Evolutionary conservation across 345 rosid species (phyloP), one percentile per base, ranked within the genome.

Genomic region (Passiflora organensis): DNA sequence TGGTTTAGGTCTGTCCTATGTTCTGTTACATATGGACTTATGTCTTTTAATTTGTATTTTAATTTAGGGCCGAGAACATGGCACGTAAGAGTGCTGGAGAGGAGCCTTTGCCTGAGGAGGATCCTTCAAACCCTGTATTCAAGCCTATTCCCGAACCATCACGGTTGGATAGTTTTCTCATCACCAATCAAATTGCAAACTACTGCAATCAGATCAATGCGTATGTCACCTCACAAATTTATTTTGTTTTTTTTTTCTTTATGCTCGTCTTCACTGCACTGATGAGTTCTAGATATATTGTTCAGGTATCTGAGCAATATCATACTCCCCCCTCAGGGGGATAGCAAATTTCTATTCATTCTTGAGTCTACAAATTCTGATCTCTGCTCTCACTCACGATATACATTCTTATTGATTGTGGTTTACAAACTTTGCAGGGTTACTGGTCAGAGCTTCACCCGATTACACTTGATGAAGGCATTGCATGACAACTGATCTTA

Each of bases 151-250:
- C 86, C 32, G 99, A 94, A 63, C 99, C 99, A 41, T 76, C 99
- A 14, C 89, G 95, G 34, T 69, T 94, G 76, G 99, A 87, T 72
- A 85, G 96, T 77, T 94, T 94, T 68, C 97, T 94, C 32, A 72
- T 87, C 66, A 79, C 97, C 63, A 94, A 94, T 76, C 97, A 86
- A 67, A 80, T 89, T 51, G 53, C 95, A 43, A 89, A 89, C 76
- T 89, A 83, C 61, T 94, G 99, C 82, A 89, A 80, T 80, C 99
- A 94, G 78, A 83, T 94, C 72, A 94, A 94, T 19, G 95, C 93
- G 99, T 94, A 83, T 22, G 82, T 60, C 57, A 12, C 32, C 12
- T 17, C 4, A 11, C 5, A 41, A 15, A 4, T 6, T 13, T 48
- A 8, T 17, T 38, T 45, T 59, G 21, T 4, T 0, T 11, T 46